Conservation (phyloP, 352 stramenopile species). For the Thalassiosira hispida region DNA sequence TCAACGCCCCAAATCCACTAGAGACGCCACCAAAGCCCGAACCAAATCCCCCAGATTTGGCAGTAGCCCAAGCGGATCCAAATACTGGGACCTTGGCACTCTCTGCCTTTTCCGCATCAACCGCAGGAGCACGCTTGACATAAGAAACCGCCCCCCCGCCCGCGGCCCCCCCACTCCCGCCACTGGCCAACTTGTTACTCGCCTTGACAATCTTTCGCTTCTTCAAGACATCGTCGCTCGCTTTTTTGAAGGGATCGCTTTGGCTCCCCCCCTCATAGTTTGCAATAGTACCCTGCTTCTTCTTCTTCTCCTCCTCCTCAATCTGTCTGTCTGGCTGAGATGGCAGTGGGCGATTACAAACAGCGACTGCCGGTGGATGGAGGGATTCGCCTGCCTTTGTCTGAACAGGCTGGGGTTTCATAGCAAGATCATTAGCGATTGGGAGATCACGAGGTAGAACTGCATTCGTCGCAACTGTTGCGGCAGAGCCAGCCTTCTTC, state of each 20-base stretch:
- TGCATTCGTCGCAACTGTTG: no score
- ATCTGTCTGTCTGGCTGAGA: no score
- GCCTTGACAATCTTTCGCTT: constrained; percentile 62
- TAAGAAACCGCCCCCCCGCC: constrained; percentile 13
- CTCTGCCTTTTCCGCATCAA: background rate
- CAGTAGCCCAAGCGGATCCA: constrained; percentile 9
- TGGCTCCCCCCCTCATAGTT: constrained; percentile 41
- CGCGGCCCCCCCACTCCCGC: background rate
- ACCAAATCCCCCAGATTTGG: constrained; percentile 25
- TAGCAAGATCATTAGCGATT: no score
- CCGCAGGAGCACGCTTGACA: constrained; percentile 14
- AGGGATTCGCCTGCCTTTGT: no score
- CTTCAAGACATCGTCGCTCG: constrained; percentile 52
- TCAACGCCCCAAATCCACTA: constrained; percentile 31
- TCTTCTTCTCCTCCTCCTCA: no score
- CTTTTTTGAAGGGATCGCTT: constrained; percentile 59
- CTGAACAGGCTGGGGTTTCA: no score
- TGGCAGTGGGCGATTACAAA: no score
- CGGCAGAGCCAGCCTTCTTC: no score
- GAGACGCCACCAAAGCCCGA: constrained; percentile 24
- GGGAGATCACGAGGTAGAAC: no score
- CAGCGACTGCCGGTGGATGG: no score
- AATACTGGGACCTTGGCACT: constrained; percentile 8
- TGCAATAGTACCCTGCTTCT: no score
- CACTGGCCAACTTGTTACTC: constrained; percentile 37